Base-by-base conservation (phyloP, 352 stramenopile species). In the Globisporangium spiculum region DNA sequence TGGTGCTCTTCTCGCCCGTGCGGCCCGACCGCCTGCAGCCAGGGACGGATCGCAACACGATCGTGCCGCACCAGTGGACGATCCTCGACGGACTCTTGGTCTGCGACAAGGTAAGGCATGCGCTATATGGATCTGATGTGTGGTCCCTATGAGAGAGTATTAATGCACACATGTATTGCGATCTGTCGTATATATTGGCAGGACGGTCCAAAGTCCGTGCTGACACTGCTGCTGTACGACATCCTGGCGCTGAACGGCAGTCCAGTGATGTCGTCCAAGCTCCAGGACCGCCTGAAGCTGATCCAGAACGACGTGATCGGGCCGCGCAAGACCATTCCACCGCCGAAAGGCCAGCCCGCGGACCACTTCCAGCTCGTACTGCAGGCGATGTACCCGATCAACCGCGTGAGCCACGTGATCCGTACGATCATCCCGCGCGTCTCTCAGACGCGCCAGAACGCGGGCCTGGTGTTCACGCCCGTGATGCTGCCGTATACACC, bases 291-390 rank as follows among this genome's bases (percentile, higher is more conserved):
- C 26, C 81, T 96, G 48, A 96, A 96, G 65, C 70, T 94, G n/a
- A 87, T 96, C 59, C 88, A 96, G 73, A 96, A 96, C 75, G 87
- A 93, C 77, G 86, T 96, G n/a, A 89, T 96, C 61, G 86, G 78
- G 0, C 88, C 88, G 34, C 82, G 86, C 38, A 94, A 93, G 81
- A 84, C 84, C 56, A 76, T 94, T 18, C 77, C 84, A 38, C 58
- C 82, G 32, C 86, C 86, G 4, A 96, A 96, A 66, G 81, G 81
- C 50, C 88, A 96, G 24, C 86, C 86, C 20, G 75, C 88, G 5
- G 86, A 92, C 57, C 85, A 81, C 66, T 96, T 96, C 69, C 83
- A 91, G 66, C 79, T 96, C 22, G 79, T 96, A 53, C 76, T 93
- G 63, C 86, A 92, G 74, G 91, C 84, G 63, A 94, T 94, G 86